phyloP scores from a whole-genome alignment of 2,329 filamentous ascomycete species.

The Cucurbitaria berberidis region DNA sequence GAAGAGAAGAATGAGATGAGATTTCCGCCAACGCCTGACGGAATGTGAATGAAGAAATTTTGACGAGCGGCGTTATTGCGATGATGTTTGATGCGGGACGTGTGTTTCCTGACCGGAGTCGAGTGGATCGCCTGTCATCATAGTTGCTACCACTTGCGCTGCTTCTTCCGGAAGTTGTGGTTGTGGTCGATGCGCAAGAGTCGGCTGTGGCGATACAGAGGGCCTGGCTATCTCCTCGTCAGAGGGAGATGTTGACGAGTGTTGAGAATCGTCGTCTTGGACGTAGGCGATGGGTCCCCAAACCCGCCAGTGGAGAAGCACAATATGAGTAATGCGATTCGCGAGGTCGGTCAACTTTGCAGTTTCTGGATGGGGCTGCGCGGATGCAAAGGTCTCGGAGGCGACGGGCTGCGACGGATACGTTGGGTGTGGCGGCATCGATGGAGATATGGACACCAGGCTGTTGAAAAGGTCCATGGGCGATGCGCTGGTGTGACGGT shows the following conservation, averaged over 20 bases:
- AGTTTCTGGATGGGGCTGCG: conserved; percentile 17
- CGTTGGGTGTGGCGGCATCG: conserved; percentile 13
- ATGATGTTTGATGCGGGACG: conserved; percentile 4
- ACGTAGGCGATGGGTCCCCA: conserved; percentile 79
- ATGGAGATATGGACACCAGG: conserved; percentile 38
- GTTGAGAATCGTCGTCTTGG: conserved; percentile 20
- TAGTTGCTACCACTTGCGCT: not conserved
- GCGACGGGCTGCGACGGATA: conserved; percentile 26
- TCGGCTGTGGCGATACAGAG: not conserved
- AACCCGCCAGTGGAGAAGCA: conserved; percentile 86
- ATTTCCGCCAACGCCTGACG: not conserved
- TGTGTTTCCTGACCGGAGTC: conserved; percentile 11
- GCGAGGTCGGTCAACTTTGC: conserved; percentile 69
- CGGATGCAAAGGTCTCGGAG: conserved; percentile 28
- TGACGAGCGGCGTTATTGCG: conserved; percentile 1
- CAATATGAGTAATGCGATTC: conserved; percentile 79
- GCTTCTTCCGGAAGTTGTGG: not conserved
- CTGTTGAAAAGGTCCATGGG: conserved; percentile 54
- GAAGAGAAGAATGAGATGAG: not conserved
- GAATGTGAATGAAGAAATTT: not conserved
- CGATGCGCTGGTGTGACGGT: conserved; percentile 45
- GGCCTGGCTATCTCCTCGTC: not conserved
- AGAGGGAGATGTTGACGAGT: not conserved
- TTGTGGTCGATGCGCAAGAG: not conserved
- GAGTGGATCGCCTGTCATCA: conserved; percentile 9